Percentiles rank a stretch among this genome's conserved stretches.
phyloP scores from a whole-genome alignment of 176 grass and related monocot genomes.

The Ensete glaucum region DNA sequence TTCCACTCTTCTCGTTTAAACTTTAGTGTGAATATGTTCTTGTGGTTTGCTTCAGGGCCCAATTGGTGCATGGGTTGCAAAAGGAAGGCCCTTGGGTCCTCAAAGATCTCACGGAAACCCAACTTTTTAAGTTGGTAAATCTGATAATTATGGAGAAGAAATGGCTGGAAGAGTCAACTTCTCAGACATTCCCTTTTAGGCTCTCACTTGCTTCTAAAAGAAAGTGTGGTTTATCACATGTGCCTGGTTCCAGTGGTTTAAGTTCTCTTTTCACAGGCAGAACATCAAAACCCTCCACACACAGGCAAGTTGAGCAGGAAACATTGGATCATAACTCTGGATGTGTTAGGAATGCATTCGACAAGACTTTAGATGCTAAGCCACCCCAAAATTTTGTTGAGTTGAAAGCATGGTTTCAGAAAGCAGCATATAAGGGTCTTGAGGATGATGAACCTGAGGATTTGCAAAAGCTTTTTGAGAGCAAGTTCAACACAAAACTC shows the following conservation, averaged over 20 bases:
- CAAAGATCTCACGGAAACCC: slow-evolving; percentile 33
- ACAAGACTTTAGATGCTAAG: neutral
- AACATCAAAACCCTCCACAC: neutral
- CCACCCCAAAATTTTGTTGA: slow-evolving; percentile 9
- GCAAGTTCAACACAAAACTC: slow-evolving; percentile 3
- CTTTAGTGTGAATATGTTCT: neutral
- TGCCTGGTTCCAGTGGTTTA: slow-evolving; percentile 25
- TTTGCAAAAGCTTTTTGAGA: slow-evolving; percentile 8
- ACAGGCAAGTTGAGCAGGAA: slow-evolving; percentile 5
- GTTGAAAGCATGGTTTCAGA: slow-evolving; percentile 17
- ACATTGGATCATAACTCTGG: slow-evolving; percentile 3
- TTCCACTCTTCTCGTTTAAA: neutral
- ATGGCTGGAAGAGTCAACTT: slow-evolving; percentile 58
- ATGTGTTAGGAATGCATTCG: neutral
- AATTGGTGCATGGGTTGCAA: slow-evolving; percentile 31
- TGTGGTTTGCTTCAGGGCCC: slow-evolving; percentile 19
- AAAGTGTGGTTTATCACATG: slow-evolving; percentile 26
- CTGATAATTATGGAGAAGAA: slow-evolving; percentile 61
- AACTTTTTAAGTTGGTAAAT: slow-evolving; percentile 38
- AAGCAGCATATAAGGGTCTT: neutral
- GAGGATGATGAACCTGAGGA: slow-evolving; percentile 9
- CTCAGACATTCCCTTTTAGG: slow-evolving; percentile 37
- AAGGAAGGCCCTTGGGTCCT: slow-evolving; percentile 43
- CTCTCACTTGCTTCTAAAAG: slow-evolving; percentile 37
- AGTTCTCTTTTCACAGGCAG: slow-evolving; percentile 18